Percentiles rank a stretch among this genome's conserved stretches.
Conservation (phyloP, 2,329 filamentous ascomycete genomes). For the Byssoonygena ceratinophila region DNA sequence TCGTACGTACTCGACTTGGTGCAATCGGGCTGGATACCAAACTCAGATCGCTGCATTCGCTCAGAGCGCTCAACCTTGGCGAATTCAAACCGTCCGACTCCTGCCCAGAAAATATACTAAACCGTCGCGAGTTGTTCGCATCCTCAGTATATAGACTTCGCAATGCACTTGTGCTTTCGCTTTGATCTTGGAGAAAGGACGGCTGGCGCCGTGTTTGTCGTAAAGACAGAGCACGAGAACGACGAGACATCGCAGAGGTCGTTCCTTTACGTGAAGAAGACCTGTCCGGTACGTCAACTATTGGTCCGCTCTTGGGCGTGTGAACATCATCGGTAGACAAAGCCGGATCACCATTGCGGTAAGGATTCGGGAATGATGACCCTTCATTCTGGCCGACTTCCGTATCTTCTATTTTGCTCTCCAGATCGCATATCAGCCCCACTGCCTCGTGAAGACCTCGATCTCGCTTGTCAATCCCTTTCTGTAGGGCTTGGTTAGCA, state of each 20-base stretch:
- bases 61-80: constrained; percentile 35
- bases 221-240: constrained; percentile 21
- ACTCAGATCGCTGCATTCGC: constrained; percentile 37
- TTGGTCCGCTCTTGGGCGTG: constrained; percentile 22
- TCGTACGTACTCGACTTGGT: constrained; percentile 14
- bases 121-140: constrained; percentile 24
- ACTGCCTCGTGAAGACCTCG: constrained; percentile 36
- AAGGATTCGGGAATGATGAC: background rate
- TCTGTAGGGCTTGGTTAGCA: constrained; percentile 30
- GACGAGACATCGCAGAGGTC: constrained; percentile 15
- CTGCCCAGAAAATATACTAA: constrained; percentile 29
- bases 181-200: constrained; percentile 32
- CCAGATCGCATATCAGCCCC: constrained; percentile 35
- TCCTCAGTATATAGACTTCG: constrained; percentile 31
- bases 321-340: constrained; percentile 1
- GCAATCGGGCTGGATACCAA: constrained; percentile 23
- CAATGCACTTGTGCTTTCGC: constrained; percentile 30
- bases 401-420: constrained; percentile 31
- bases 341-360: background rate
- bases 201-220: constrained; percentile 25
- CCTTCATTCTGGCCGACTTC: constrained; percentile 2
- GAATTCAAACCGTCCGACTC: constrained; percentile 29
- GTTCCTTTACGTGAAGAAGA: constrained; percentile 29
- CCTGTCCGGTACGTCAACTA: constrained; percentile 32
- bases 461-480: constrained; percentile 33